A percentile compares a stretch with the other conserved stretches of the same genome.
Evolutionary conservation across 371 early-diverging fungal genomes (phyloP).

Genomic region (Quaeritorhiza haematococci): DNA sequence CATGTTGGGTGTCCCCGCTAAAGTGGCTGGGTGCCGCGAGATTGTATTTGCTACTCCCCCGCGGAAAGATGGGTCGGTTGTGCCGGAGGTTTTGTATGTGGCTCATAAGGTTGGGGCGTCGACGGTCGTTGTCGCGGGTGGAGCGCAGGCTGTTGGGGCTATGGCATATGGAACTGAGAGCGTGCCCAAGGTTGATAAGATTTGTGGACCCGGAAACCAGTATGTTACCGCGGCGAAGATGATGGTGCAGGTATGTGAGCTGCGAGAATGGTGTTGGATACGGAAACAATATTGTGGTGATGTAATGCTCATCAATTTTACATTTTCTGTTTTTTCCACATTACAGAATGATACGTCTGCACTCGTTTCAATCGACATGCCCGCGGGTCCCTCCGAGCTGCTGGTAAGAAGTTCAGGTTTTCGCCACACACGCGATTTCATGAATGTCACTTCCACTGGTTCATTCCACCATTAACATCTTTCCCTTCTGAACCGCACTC

Average conservation of each 20-base stretch:
- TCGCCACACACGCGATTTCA: neutral
- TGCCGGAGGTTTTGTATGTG: conserved; percentile 94
- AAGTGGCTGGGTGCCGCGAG: conserved; percentile 91
- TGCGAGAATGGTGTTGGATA: neutral
- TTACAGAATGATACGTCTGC: conserved; percentile 79
- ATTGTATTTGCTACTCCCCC: conserved; percentile 97
- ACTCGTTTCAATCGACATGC: conserved; percentile 96
- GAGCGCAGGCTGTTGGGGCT: conserved; percentile 97
- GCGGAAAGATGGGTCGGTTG: conserved; percentile 80
- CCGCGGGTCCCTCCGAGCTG: conserved; percentile 96
- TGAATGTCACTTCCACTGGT: neutral
- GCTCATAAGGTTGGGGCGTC: conserved; percentile 95
- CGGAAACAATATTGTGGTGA: no score
- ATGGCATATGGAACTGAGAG: conserved; percentile 95
- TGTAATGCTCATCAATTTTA: neutral
- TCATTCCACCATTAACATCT: neutral
- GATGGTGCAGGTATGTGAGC: conserved; percentile 64
- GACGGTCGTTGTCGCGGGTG: conserved; percentile 87
- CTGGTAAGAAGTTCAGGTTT: conserved; percentile 36
- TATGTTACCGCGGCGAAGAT: conserved; percentile 98
- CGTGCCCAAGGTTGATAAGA: conserved; percentile 97
- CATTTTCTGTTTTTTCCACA: neutral
- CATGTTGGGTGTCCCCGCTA: conserved; percentile 96
- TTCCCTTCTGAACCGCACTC: no score
- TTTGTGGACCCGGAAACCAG: conserved; percentile 98